phyloP scores from a whole-genome alignment of 352 stramenopile genomes.

The Globisporangium heterothallicum region DNA sequence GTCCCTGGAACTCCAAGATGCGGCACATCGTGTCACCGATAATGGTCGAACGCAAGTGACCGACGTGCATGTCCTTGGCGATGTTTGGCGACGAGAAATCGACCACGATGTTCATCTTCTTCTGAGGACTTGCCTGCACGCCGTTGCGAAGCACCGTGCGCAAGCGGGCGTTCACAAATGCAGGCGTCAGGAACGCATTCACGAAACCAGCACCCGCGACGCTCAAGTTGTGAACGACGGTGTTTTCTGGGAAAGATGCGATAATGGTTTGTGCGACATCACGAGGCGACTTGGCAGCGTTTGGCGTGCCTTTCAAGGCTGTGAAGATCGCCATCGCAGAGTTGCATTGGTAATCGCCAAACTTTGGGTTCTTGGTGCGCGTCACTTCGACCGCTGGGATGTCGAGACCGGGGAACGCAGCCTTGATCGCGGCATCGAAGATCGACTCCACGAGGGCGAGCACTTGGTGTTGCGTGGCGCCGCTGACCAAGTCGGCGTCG shows the following conservation, averaged over 20 bases:
- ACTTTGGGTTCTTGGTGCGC: constrained; percentile 81
- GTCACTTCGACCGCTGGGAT: constrained; percentile 59
- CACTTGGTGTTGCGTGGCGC: constrained; percentile 73
- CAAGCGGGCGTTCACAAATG: constrained; percentile 74
- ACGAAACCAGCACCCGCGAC: constrained; percentile 97
- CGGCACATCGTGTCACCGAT: constrained; percentile 85
- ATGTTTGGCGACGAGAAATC: constrained; percentile 88
- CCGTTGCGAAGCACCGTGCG: constrained; percentile 68
- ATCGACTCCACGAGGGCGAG: constrained; percentile 69
- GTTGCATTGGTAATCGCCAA: constrained; percentile 98
- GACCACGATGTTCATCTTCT: constrained; percentile 63
- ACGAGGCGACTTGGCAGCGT: constrained; percentile 68
- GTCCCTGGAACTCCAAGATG: constrained; percentile 78
- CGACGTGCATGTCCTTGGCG: constrained; percentile 88
- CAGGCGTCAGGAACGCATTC: constrained; percentile 91
- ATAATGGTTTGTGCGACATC: constrained; percentile 91
- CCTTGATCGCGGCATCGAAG: constrained; percentile 65
- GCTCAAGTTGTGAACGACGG: constrained; percentile 85
- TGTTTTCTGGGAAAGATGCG: constrained; percentile 69
- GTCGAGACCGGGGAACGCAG: constrained; percentile 54
- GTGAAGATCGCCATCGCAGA: constrained; percentile 96
- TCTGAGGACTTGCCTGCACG: constrained; percentile 77
- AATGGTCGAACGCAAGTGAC: constrained; percentile 89
- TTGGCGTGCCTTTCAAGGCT: constrained; percentile 87
- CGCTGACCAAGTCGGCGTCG: constrained; percentile 37